Conservation (phyloP, 768 basidiomycete genomes). For the Mycena floridula region DNA sequence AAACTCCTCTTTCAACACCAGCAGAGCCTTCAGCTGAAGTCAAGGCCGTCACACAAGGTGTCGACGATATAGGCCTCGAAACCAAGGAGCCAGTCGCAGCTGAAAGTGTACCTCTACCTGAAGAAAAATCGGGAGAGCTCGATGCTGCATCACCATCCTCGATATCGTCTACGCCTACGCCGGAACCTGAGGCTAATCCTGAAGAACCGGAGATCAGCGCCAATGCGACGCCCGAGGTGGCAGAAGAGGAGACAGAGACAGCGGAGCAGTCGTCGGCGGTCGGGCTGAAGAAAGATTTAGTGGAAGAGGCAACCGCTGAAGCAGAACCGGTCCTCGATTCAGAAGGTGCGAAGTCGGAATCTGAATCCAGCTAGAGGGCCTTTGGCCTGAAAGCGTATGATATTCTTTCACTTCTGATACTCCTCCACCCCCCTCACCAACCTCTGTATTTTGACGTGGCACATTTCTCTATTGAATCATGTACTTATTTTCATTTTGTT, state of each 20-base stretch:
- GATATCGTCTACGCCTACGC: conserved; percentile 15
- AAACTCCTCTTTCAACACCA: not conserved
- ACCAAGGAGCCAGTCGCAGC: conserved; percentile 16
- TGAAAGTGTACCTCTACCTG: conserved; percentile 33
- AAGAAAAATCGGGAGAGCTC: conserved; percentile 31
- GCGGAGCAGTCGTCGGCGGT: not conserved
- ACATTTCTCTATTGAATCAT: too few species aligned
- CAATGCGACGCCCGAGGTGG: not conserved
- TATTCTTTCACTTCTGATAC: not conserved
- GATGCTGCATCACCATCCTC: conserved; percentile 21
- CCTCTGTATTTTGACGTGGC: too few species aligned
- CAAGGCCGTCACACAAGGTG: conserved; percentile 40
- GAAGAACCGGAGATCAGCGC: too few species aligned
- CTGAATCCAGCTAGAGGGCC: not conserved
- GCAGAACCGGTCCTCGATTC: not conserved
- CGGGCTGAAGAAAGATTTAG: not conserved
- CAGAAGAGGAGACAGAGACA: not conserved
- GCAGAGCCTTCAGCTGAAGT: conserved; percentile 19
- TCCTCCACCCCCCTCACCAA: not conserved
- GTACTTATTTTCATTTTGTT: not conserved
- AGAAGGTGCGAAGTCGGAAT: not conserved
- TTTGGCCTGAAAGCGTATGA: not conserved
- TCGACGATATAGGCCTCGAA: conserved; percentile 37
- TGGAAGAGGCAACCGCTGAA: not conserved
- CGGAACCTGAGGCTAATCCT: too few species aligned